Percentiles rank a stretch among this genome's conserved stretches.
phyloP scores from a whole-genome alignment of 129 eudicot species.

The Ambrosia trifida region DNA sequence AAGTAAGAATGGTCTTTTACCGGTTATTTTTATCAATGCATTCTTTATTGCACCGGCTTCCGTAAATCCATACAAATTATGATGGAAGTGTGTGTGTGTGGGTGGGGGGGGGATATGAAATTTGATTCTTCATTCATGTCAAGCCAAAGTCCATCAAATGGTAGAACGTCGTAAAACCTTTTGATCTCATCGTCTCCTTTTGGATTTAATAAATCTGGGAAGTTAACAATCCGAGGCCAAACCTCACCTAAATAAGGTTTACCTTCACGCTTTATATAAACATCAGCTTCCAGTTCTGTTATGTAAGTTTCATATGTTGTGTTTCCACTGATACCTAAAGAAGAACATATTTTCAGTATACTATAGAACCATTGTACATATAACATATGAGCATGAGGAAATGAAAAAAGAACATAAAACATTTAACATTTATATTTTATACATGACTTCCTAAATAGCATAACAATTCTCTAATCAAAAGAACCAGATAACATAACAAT shows the following conservation, averaged over 20 bases:
- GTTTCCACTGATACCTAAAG: constrained; percentile 63
- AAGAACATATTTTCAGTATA: neutral
- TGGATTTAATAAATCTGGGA: constrained; percentile 82
- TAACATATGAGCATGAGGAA: neutral
- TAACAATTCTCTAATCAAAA: no score
- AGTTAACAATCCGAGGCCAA: constrained; percentile 85
- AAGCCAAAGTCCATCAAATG: constrained; percentile 80
- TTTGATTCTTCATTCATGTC: constrained; percentile 92
- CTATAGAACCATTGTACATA: neutral
- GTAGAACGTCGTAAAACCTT: constrained; percentile 49
- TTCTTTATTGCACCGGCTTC: constrained; percentile 65
- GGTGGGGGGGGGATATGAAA: constrained; percentile 55
- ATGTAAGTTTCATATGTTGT: constrained; percentile 59
- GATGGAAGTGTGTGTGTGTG: constrained; percentile 47
- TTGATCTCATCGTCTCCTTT: constrained; percentile 52
- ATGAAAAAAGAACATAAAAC: no score
- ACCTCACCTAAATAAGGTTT: constrained; percentile 69
- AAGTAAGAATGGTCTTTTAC: constrained; percentile 75
- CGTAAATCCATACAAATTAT: constrained; percentile 75
- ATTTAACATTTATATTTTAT: no score
- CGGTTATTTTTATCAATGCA: constrained; percentile 43
- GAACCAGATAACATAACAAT: no score
- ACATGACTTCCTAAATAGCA: no score
- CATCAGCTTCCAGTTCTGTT: constrained; percentile 70
- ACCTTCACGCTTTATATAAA: constrained; percentile 70